Evolutionary conservation across 345 rosid genomes (phyloP).

Genomic region (Firmiana major): DNA sequence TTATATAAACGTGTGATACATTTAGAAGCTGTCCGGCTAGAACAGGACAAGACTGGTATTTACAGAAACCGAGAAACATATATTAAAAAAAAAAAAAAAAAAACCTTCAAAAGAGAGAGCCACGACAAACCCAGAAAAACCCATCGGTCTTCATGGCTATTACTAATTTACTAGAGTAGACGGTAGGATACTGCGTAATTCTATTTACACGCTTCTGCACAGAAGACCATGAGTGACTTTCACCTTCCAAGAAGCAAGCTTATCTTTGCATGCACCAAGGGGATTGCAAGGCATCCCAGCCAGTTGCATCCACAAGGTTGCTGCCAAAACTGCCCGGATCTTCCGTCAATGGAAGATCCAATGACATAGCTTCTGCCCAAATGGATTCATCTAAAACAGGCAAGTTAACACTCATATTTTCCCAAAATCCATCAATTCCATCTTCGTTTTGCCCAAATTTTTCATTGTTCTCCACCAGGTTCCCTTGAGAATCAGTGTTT

Average conservation of each 20-base stretch:
- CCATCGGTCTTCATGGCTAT: neutral
- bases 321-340: conserved; percentile 37
- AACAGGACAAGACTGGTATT: neutral
- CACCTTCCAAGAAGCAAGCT: neutral
- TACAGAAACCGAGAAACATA: neutral
- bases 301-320: conserved; percentile 37
- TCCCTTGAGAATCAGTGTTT: conserved; percentile 10
- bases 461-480: neutral
- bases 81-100: too few species aligned
- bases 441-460: conserved; percentile 21
- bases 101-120: neutral
- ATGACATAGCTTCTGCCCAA: conserved; percentile 89
- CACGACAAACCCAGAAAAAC: neutral
- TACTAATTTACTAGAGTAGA: neutral
- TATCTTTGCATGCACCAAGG: conserved; percentile 47
- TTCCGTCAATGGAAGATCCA: conserved; percentile 55
- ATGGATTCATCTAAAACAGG: conserved; percentile 72
- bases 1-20: neutral
- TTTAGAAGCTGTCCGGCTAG: neutral
- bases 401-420: conserved; percentile 43
- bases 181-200: neutral
- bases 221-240: neutral
- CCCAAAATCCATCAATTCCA: conserved; percentile 47
- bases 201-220: conserved; percentile 8
- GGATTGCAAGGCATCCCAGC: conserved; percentile 55